phyloP scores from a whole-genome alignment of 2,329 filamentous ascomycete genomes.

The Aspergillus sp. region DNA sequence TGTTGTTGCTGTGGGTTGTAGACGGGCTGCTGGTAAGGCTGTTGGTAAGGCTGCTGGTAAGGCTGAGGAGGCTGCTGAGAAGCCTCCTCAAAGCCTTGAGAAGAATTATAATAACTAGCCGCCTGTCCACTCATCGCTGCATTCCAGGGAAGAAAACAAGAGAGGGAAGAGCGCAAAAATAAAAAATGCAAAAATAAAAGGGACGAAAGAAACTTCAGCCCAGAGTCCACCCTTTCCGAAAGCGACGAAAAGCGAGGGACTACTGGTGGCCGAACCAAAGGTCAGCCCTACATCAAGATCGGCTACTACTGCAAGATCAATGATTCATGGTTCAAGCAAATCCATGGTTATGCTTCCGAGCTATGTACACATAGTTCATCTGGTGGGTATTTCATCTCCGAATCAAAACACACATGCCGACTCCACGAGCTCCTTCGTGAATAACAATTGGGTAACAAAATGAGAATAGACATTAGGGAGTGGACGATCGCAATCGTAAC shows the following conservation, averaged over 20 bases:
- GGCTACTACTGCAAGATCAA: not conserved
- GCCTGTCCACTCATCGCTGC: slow-evolving; percentile 32
- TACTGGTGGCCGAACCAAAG: not conserved
- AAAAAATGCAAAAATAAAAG: not conserved
- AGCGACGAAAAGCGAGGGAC: not conserved
- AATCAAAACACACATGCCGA: not conserved
- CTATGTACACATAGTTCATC: not conserved
- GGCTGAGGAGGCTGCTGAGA: slow-evolving; percentile 11
- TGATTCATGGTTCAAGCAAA: not conserved
- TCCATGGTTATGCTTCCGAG: not conserved
- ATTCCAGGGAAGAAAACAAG: slow-evolving; percentile 3
- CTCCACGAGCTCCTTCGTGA: not conserved
- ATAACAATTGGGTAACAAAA: not conserved
- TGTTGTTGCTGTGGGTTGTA: slow-evolving; percentile 14
- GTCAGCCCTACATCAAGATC: slow-evolving; percentile 1
- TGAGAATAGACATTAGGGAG: not conserved
- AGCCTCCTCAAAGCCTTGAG: slow-evolving; percentile 16
- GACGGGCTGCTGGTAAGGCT: slow-evolving; percentile 23
- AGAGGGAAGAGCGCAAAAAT: slow-evolving; percentile 1
- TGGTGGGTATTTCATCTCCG: too few species aligned
- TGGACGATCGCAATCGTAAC: not conserved
- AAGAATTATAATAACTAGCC: slow-evolving; percentile 29
- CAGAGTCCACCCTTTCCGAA: not conserved
- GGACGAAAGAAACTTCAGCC: not conserved
- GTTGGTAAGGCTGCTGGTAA: slow-evolving; percentile 20